Evolutionary conservation across 2,329 filamentous ascomycete genomes (phyloP), one percentile per base, ranked within the genome.

Genomic region (Aaosphaeria pasadenensis): DNA sequence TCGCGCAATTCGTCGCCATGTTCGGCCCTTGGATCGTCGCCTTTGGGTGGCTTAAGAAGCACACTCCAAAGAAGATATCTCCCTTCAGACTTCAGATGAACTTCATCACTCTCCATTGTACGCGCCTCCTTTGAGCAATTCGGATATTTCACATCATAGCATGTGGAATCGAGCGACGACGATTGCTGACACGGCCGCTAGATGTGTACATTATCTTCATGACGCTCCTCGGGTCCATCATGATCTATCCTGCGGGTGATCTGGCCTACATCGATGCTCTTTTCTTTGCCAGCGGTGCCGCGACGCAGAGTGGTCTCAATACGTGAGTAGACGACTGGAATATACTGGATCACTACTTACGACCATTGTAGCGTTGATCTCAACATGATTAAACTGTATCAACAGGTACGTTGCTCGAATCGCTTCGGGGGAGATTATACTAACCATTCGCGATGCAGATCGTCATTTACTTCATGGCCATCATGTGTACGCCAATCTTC

Each of bases 281-380:
- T 11, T 89, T 95, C 77, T 89, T 96, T 59, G 82, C 87, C n/a
- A 85, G 83, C 46, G 92, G 94, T 44, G 78, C 88, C 48, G 87
- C 90, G 53, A 97, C 92, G 0, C 94, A 99, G 71, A 95, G 91
- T 54, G 94, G 94, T 1, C 75, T 99, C 52, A 99, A 99, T 68
- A 89, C 92, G 72, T 76, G 59, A 32, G 73, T 56, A 30, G 17
- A 3, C 17, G 3, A 24, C 17, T 24, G 9, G 24, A 17, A 36
- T 36, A 9, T 9, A 36, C n/a, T 36, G 33, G 9, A 36, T 36
- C 33, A 36, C n/a, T 9, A 36, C 33, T n/a, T n/a, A 36, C n/a
- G 9, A n/a, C 33, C n/a, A 9, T 36, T n/a, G 7, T 51, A 75
- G 71, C 5, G 60, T 81, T 50, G 75, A 81, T 54, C 46, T 78